Percentiles rank a stretch among this genome's conserved stretches.
Conservation (phyloP, 805 yeast genomes). For the Brettanomyces sp. region DNA sequence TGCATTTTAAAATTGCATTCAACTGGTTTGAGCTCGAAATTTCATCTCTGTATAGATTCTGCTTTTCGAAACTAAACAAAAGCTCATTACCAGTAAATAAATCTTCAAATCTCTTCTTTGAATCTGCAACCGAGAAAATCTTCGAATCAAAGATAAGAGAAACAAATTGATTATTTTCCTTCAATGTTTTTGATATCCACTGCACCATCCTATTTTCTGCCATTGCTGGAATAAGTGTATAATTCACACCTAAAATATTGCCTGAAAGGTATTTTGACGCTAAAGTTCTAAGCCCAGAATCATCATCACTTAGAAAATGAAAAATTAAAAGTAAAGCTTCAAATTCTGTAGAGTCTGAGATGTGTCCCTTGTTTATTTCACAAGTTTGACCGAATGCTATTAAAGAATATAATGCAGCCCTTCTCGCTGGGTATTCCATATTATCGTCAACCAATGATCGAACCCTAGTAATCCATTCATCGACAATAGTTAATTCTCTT, state of each 20-base stretch:
- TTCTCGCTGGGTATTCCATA: constrained; percentile 34
- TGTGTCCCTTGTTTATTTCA: not conserved
- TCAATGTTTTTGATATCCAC: constrained; percentile 2
- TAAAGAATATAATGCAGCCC: constrained; percentile 37
- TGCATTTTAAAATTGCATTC: constrained; percentile 1
- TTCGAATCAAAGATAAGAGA: constrained; percentile 2
- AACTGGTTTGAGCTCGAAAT: constrained; percentile 15
- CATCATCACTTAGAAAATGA: constrained; percentile 54
- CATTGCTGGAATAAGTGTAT: constrained; percentile 23
- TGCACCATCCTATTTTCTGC: constrained; percentile 20
- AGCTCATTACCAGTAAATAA: constrained; percentile 18
- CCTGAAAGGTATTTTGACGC: constrained; percentile 35
- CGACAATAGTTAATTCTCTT: not conserved
- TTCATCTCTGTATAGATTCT: constrained; percentile 54
- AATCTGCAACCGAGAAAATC: constrained; percentile 4
- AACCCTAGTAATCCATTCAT: constrained; percentile 22
- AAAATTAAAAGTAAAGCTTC: constrained; percentile 12
- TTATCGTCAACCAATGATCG: constrained; percentile 29
- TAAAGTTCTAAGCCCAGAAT: constrained; percentile 41
- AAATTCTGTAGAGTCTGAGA: not conserved
- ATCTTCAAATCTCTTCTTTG: constrained; percentile 5
- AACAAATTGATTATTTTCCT: not conserved
- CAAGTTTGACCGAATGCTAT: constrained; percentile 18
- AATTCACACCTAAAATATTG: constrained; percentile 16
- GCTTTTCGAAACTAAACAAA: constrained; percentile 59